Base-by-base conservation (phyloP, 352 stramenopile species). In the Phytophthora chlamydospora region DNA sequence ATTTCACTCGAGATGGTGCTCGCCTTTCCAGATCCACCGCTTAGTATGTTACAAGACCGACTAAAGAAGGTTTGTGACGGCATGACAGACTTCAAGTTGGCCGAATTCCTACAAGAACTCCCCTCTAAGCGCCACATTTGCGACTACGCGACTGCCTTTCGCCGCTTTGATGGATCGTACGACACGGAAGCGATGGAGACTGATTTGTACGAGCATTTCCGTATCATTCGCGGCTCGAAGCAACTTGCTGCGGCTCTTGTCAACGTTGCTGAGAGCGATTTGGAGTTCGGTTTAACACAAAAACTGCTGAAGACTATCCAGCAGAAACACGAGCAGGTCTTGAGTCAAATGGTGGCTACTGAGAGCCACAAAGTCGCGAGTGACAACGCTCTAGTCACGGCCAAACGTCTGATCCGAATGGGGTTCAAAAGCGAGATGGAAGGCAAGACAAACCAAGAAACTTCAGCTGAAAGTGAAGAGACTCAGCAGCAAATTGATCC, bases 81-180 rank as follows among this genome's bases (percentile, higher is more conserved):
- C 0, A 88, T 96, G 80, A 97, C 91, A 0, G 67, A 84, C 11
- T 86, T 97, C 21, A 98, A 97, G 59, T 44, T 93, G 49, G 55
- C 62, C 2, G 91, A 98, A 52, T 70, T 98, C 36, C 75, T 97
- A 2, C 75, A 95, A 29, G 93, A 98, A 67, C 58, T 98, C 4
- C 93, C 93, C 0, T 96, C 90, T 0, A 98, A 98, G 59, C 89
- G 87, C 3, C 88, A 98, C 31, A 81, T 98, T 29, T 89, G 96
- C 21, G 73, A 73, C 16, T 98, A 98, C 33, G 67, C 78, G 0
- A 58, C 46, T 4, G 50, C 50, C 4, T 95, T 95, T 49, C 71
- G 78, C 16, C 68, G 68, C 1, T 60, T 62, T 21, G 76, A 91
- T 27, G 76, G 79, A 0, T 77, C 65, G 0, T 91, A 90, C 40